Base-by-base conservation (phyloP, 306 rosid genomes). In the Argentina anserina region DNA sequence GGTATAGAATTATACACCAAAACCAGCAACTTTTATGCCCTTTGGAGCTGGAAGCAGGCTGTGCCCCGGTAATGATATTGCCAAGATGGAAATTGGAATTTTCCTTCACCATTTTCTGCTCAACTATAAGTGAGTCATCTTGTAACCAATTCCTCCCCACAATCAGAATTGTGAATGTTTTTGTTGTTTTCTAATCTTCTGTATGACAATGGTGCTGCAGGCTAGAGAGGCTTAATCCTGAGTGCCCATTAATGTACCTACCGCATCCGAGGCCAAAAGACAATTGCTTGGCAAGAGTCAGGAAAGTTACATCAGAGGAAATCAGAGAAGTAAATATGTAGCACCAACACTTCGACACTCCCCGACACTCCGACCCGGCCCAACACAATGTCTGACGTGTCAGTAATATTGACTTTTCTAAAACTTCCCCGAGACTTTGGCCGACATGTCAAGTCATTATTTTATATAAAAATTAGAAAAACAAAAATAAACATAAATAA, bases 61-160 rank as follows among this genome's bases (percentile, higher is more conserved):
- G 72, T 93, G 98, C 79, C 98, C 98, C 0, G 90, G 90, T 69
- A 86, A 86, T 67, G 90, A 86, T 75, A 81, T 86, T 9, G 90
- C 90, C 3, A 79, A 90, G 87, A 47, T 93, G 76, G 98, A 93
- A 89, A 81, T 93, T 50, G 76, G 89, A 15, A 83, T 87, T 72
- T 93, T 93, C 77, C 98, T 93, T 63, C 98, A 93, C 49, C 41
- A 90, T 81, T 93, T 87, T 67, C 81, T 90, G 77, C 86, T 90
- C 5, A 72, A 83, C 71, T 90, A 93, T 68, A 47, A 31, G 98
- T 88, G 50, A 87, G 85, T 81, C 41, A 41, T 52, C 58, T 34
- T 28, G 67, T 29, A 60, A 47, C 63, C 1, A 28, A 37, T 64
- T 31, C 2, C n/a, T 17, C 33, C 31, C 33, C 20, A n/a, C 5